Evolutionary conservation across 2,329 filamentous ascomycete genomes (phyloP).

Genomic region (Amauroascus niger): DNA sequence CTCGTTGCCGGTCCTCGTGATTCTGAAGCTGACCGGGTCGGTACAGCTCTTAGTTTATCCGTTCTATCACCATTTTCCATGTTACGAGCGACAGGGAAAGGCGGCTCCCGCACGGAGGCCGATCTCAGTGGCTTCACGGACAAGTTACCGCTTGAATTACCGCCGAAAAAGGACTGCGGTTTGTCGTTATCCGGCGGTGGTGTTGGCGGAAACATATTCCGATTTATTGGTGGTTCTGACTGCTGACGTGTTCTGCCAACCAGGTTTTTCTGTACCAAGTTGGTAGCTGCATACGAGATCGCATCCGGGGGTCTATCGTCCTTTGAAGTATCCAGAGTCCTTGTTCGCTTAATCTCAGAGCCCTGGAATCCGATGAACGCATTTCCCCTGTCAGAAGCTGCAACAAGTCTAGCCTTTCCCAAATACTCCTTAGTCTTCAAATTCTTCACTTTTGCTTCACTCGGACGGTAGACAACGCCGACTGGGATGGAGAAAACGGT

Average conservation of each 20-base stretch:
- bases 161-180: slow-evolving; percentile 20
- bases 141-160: slow-evolving; percentile 22
- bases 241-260: slow-evolving; percentile 67
- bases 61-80: slow-evolving; percentile 13
- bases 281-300: slow-evolving; percentile 84
- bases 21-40: slow-evolving; percentile 44
- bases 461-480: slow-evolving; percentile 87
- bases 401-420: slow-evolving; percentile 87
- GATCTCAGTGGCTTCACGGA: slow-evolving; percentile 37
- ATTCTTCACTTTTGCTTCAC: slow-evolving; percentile 96
- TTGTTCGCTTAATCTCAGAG: slow-evolving; percentile 56
- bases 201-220: slow-evolving; percentile 92
- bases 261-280: slow-evolving; percentile 80
- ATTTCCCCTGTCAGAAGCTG: slow-evolving; percentile 70
- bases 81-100: slow-evolving; percentile 28
- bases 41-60: slow-evolving; percentile 38
- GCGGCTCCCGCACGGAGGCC: slow-evolving; percentile 40
- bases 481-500: slow-evolving; percentile 98
- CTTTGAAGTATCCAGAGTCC: slow-evolving; percentile 24
- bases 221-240: slow-evolving; percentile 68
- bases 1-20: slow-evolving; percentile 37
- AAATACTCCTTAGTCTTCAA: slow-evolving; percentile 96
- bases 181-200: slow-evolving; percentile 85
- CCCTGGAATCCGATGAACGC: slow-evolving; percentile 74
- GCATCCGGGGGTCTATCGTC: slow-evolving; percentile 77